Conservation (phyloP, 257 asterid species). For the Solanum paucissectum region DNA sequence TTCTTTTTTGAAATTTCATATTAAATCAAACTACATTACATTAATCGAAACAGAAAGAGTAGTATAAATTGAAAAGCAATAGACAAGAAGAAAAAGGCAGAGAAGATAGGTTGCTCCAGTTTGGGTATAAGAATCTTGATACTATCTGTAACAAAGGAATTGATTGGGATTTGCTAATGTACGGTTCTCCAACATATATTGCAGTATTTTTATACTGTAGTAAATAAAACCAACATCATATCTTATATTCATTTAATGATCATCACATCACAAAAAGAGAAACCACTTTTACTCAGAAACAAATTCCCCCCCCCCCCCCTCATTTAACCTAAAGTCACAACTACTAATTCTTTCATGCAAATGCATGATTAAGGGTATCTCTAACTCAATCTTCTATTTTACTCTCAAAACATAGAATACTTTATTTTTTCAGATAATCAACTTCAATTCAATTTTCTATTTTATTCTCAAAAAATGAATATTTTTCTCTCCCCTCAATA, state of each 20-base stretch:
- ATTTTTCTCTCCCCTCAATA: too few species aligned
- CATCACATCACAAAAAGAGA: background rate
- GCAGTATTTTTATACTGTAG: background rate
- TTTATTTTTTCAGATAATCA: too few species aligned
- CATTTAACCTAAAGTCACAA: background rate
- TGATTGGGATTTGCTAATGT: background rate
- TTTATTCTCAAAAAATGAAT: too few species aligned
- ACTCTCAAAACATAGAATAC: too few species aligned
- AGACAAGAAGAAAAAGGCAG: background rate
- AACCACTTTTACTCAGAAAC: background rate
- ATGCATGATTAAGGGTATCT: too few species aligned
- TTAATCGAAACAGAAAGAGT: fast-evolving
- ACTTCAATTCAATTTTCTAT: too few species aligned
- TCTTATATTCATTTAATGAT: background rate
- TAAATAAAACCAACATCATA: background rate
- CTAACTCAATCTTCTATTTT: too few species aligned
- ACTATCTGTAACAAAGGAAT: background rate
- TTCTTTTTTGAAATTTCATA: too few species aligned
- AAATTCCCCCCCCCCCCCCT: background rate
- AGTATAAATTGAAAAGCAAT: background rate
- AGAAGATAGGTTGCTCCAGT: background rate
- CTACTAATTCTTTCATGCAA: too few species aligned
- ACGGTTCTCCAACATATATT: background rate
- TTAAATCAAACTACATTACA: too few species aligned
- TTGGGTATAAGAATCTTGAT: background rate